Evolutionary conservation across 2,329 filamentous ascomycete species (phyloP), one percentile per base, ranked within the genome.

Genomic region (Atkinsonella texensis): DNA sequence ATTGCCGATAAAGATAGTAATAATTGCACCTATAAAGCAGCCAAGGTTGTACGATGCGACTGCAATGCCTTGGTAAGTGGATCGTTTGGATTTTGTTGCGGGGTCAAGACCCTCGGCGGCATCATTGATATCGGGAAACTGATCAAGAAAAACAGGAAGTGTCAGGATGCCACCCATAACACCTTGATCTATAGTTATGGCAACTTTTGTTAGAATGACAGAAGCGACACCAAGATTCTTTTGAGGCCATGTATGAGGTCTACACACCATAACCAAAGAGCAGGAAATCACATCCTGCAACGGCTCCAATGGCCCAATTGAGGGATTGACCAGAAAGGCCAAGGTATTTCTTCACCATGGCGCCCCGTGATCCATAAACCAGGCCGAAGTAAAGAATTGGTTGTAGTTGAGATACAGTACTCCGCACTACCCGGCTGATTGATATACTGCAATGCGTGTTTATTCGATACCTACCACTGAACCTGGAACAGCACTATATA

Each of bases 161-260:
- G 84, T 87, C 52, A 91, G 70, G 56, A 91, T 80, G 52, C 83
- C 83, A 45, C 83, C 85, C 75, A 87, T 89, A 10, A 88, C 83
- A 62, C 85, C 82, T 66, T 86, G 83, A 64, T 88, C 85, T 83
- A 75, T 12, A 20, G 17, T 12, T 15, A 17, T 31, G 28, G n/a
- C 18, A 39, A n/a, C 15, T 4, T 31, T 41, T 18, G 41, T 52
- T 42, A 42, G 47, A 18, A 46, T n/a, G 17, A 39, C 13, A 6
- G 2, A 2, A 23, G 35, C n/a, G 17, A 17, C 31, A 28, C 33
- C 13, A 17, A 28, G 17, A 13, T 13, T 31, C 10, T 38, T 18
- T 8, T 28, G 2, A 28, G 28, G 5, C 28, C 41, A 44, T 38
- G 9, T 9, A 39, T 28, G 31, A 50, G 32, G 33, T n/a, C 43